These are phyloP conservation scores for Macrotyloma uniflorum DNA, from an alignment of 306 rosid genomes.

Conservation along the genomic window DNA sequence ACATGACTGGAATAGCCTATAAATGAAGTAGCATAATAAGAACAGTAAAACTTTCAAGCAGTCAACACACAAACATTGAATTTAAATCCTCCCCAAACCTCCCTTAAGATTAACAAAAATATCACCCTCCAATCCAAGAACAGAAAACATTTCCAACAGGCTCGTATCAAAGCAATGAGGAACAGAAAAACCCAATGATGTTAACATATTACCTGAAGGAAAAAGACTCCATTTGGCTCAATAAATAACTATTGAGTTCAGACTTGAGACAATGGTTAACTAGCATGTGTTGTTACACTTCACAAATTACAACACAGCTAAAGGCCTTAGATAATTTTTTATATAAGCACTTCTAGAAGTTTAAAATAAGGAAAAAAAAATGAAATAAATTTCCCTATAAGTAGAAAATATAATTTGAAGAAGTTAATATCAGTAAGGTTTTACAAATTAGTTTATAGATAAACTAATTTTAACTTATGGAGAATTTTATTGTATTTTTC, in stretches of 20 bases:
- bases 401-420: too few relatives aligned
- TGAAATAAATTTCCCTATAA: too few relatives aligned
- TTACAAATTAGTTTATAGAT: too few relatives aligned
- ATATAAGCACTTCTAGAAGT: too few relatives aligned
- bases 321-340: too few relatives aligned
- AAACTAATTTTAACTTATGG: too few relatives aligned
- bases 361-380: too few relatives aligned
- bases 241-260: background rate
- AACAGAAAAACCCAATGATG: slow-evolving; percentile 1
- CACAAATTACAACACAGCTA: background rate
- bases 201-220: background rate
- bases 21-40: background rate
- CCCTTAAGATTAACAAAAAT: background rate
- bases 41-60: background rate
- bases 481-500: too few relatives aligned
- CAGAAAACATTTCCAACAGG: background rate
- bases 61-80: background rate
- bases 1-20: background rate
- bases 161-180: background rate
- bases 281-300: slow-evolving; percentile 4
- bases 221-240: slow-evolving; percentile 6
- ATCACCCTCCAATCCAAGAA: slow-evolving; percentile 10
- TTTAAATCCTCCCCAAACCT: background rate
- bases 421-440: too few relatives aligned
- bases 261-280: background rate